A percentile compares a stretch with the other conserved stretches of the same genome.
Conservation (phyloP, 306 rosid genomes). For the Medicago arabica region DNA sequence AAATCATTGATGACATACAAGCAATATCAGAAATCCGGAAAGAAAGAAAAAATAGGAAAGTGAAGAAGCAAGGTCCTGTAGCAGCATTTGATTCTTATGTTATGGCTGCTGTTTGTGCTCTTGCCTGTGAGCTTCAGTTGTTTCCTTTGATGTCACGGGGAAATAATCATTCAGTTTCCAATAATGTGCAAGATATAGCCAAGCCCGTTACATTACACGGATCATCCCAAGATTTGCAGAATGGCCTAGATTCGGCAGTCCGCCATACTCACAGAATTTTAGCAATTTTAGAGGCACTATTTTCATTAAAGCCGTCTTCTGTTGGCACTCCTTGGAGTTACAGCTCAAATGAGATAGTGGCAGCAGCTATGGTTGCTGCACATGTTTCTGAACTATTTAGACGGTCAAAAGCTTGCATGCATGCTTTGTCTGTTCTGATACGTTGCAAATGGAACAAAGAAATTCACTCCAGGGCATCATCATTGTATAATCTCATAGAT, state of each 20-base stretch:
- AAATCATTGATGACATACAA: constrained; percentile 58
- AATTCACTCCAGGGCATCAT: constrained; percentile 85
- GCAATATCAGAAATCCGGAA: constrained; percentile 59
- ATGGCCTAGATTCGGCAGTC: constrained; percentile 78
- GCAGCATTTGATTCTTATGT: constrained; percentile 99
- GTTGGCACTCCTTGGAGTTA: constrained; percentile 98
- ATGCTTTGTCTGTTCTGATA: constrained; percentile 84
- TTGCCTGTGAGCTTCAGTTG: constrained; percentile 91
- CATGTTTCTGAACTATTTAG: constrained; percentile 95
- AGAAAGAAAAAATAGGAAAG: constrained; percentile 59
- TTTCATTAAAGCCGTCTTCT: constrained; percentile 90
- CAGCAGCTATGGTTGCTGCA: constrained; percentile 99
- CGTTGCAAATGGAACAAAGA: constrained; percentile 93
- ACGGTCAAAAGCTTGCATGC: constrained; percentile 97
- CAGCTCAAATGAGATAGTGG: constrained; percentile 97
- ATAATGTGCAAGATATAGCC: constrained; percentile 49
- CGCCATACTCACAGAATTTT: constrained; percentile 90
- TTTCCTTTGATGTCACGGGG: constrained; percentile 77
- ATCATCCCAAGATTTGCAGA: constrained; percentile 62
- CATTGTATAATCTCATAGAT: constrained; percentile 90
- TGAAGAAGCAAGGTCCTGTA: constrained; percentile 85
- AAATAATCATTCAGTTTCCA: constrained; percentile 53
- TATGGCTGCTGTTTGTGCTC: constrained; percentile 96
- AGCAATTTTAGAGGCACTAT: constrained; percentile 89
- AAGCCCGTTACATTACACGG: constrained; percentile 68